phyloP scores from a whole-genome alignment of 257 asterid species.

The Petunia secreta region DNA sequence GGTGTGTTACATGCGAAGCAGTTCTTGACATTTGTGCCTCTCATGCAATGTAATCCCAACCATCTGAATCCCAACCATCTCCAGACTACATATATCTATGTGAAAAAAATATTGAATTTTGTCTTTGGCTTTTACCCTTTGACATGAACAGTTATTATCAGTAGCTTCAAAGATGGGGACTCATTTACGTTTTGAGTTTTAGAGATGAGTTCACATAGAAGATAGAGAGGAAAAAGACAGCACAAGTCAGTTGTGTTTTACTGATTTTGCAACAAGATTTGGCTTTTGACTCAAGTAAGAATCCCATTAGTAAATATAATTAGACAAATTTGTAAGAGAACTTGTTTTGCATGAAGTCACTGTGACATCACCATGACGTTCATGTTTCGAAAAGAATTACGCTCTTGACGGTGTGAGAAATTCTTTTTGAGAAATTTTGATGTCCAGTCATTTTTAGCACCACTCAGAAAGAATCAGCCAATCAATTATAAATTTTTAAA shows the following conservation, averaged over 20 bases:
- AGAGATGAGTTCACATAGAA: background rate
- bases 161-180: too few species aligned
- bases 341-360: background rate
- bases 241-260: background rate
- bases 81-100: background rate
- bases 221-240: background rate
- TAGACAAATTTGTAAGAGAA: background rate
- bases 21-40: background rate
- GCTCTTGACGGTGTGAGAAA: background rate
- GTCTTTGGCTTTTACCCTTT: background rate
- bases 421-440: background rate
- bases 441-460: background rate
- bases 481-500: too few species aligned
- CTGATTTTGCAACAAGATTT: background rate
- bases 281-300: background rate
- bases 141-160: background rate
- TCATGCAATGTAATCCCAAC: background rate
- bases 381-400: background rate
- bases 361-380: background rate
- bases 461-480: too few species aligned
- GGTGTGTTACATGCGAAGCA: conserved; percentile 10
- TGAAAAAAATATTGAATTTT: background rate
- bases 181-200: background rate
- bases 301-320: background rate
- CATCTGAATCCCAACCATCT: conserved; percentile 1